A percentile compares a stretch with the other conserved stretches of the same genome.
Conservation (phyloP, 139 green algal genomes). For the Chlamydomonas schloesseri region DNA sequence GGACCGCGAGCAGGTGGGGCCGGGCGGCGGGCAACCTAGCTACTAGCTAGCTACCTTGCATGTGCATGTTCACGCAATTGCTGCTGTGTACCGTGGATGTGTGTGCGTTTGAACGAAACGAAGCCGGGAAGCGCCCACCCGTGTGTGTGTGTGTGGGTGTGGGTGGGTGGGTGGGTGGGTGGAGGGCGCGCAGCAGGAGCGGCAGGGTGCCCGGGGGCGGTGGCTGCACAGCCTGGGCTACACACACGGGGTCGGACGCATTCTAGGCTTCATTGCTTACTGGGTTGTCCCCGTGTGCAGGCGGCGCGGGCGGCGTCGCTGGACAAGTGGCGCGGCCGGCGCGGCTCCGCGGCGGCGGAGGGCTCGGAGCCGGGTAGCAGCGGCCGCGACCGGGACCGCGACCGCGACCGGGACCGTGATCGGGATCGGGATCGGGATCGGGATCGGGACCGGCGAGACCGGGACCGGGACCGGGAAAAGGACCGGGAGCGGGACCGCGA, state of each 20-base stretch:
- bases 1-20: constrained; percentile 47
- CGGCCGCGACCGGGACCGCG: constrained; percentile 3
- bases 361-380: constrained; percentile 29
- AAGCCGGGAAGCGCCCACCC: too few species aligned
- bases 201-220: too few species aligned
- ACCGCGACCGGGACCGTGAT: neutral
- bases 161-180: constrained; percentile 22
- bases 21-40: neutral
- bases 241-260: too few species aligned
- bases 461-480: constrained; percentile 29
- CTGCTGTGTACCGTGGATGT: too few species aligned
- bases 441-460: constrained; percentile 15
- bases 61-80: too few species aligned
- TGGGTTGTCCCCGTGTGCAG: too few species aligned
- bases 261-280: too few species aligned
- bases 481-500: constrained; percentile 27
- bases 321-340: constrained; percentile 7
- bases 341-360: neutral
- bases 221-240: too few species aligned
- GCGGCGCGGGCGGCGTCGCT: constrained; percentile 36
- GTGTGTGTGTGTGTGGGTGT: neutral
- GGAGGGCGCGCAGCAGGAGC: constrained; percentile 46
- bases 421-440: constrained; percentile 35
- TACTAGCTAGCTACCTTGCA: too few species aligned
- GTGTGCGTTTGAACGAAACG: too few species aligned